These are phyloP conservation scores for Debaryomyces subglobosus DNA, from an alignment of 1,139 yeast species.

Conservation along the genomic window DNA sequence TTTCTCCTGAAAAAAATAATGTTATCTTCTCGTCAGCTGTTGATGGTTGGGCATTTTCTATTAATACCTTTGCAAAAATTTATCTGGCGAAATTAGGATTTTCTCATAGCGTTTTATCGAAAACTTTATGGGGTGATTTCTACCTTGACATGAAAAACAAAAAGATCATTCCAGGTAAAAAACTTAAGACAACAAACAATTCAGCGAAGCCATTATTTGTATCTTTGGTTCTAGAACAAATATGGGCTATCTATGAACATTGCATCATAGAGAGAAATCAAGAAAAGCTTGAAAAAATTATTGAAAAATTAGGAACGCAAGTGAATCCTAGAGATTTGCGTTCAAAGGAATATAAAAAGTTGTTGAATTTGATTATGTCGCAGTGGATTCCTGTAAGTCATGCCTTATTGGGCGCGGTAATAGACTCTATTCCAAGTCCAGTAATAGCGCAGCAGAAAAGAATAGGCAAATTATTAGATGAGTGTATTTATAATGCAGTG, in stretches of 20 bases:
- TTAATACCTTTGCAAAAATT: constrained; percentile 85
- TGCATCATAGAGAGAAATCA: constrained; percentile 67
- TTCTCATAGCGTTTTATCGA: constrained; percentile 74
- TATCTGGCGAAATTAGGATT: constrained; percentile 86
- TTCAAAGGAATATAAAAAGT: constrained; percentile 71
- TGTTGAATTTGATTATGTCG: constrained; percentile 72
- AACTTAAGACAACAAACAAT: constrained; percentile 50
- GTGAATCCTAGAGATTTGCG: constrained; percentile 76
- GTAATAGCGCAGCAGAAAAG: constrained; percentile 70
- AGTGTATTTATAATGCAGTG: constrained; percentile 46
- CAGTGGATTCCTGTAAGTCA: constrained; percentile 96
- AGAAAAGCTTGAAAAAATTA: constrained; percentile 75
- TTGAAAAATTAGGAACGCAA: constrained; percentile 67
- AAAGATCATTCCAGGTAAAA: constrained; percentile 66
- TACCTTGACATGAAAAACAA: constrained; percentile 89
- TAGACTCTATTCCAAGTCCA: constrained; percentile 87
- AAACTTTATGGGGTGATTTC: constrained; percentile 96
- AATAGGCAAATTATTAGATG: constrained; percentile 66
- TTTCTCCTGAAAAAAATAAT: constrained; percentile 86
- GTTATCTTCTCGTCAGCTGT: constrained; percentile 93
- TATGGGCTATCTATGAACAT: constrained; percentile 88
- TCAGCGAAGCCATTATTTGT: constrained; percentile 81
- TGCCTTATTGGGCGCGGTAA: constrained; percentile 80
- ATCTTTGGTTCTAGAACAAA: constrained; percentile 80
- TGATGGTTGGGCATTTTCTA: constrained; percentile 97